Base-by-base conservation (phyloP, 352 stramenopile species). In the Globisporangium parvum region DNA sequence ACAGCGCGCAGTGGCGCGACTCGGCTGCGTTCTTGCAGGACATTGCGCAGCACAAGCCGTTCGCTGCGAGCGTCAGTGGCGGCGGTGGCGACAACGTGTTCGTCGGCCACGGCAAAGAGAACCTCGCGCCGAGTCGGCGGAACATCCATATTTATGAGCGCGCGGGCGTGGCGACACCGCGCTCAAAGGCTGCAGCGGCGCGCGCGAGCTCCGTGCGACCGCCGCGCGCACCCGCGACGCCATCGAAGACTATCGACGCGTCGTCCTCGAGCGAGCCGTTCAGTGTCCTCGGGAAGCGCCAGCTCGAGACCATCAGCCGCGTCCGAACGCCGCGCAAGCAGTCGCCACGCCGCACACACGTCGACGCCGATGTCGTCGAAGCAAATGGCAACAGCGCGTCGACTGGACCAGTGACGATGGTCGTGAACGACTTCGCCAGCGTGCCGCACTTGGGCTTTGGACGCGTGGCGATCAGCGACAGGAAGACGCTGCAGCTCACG, bases 401-500 rank as follows among this genome's bases (percentile, higher is more conserved):
- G 39, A 47, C 47, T 26, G 54, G 48, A 21, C 15, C 44, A 23
- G 60, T 54, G 39, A 65, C 67, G 11, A 55, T 90, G 57, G 37
- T 85, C 0, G 69, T 91, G 28, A 75, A 80, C 49, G 77, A 87
- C 33, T 71, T 69, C 8, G 59, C 42, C 18, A 65, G 60, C 10
- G 55, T 75, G 6, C 65, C 66, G 2, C 63, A 75, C 28, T 51
- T 93, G 20, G 50, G 55, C 46, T 93, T 91, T 54, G 83, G 80
- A 0, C 35, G 53, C 14, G 77, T 93, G 8, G 55, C 69, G 1
- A 33, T 87, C 2, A 75, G 75, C 17, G 63, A 79, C n/a, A 60
- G 60, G 21, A 79, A 71, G 28, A 86, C 61, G 20, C 47, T 81
- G 33, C 57, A 71, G 50, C 57, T 93, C 23, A 80, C 58, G 6